A percentile compares a stretch with the other conserved stretches of the same genome.
These are phyloP conservation scores for Staphylotrichum longicolle DNA, from an alignment of 495 filamentous ascomycete species.

Conservation along the genomic window DNA sequence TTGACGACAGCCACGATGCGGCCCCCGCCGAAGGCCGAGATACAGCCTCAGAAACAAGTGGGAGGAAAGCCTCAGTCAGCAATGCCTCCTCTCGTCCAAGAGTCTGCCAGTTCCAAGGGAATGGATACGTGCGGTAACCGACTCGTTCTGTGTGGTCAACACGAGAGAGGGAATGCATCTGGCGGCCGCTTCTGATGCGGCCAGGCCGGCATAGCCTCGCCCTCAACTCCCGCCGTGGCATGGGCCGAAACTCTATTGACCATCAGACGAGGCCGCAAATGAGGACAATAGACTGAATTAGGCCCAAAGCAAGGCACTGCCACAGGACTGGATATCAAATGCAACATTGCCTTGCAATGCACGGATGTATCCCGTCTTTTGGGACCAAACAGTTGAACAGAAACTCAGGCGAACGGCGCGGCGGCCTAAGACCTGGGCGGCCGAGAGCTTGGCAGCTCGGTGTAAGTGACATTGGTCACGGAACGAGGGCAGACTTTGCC, in stretches of 20 bases:
- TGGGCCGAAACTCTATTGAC: no score
- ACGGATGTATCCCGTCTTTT: background rate
- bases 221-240: background rate
- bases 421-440: no score
- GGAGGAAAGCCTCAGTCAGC: background rate
- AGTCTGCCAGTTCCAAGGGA: background rate
- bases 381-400: background rate
- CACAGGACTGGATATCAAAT: background rate
- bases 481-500: no score
- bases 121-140: background rate
- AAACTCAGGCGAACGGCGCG: conserved; percentile 5
- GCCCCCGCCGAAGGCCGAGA: conserved; percentile 2
- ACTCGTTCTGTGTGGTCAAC: background rate
- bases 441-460: background rate
- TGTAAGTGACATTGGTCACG: conserved; percentile 2
- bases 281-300: background rate
- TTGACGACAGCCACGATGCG: conserved; percentile 12
- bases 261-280: no score
- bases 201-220: conserved; percentile 6
- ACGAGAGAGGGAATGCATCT: background rate
- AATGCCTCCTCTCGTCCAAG: background rate
- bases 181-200: conserved; percentile 7
- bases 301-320: background rate
- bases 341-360: background rate
- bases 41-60: background rate